Conservation (phyloP, 1,284 basidiomycete genomes). For the Uromyces viciae-fabae region DNA sequence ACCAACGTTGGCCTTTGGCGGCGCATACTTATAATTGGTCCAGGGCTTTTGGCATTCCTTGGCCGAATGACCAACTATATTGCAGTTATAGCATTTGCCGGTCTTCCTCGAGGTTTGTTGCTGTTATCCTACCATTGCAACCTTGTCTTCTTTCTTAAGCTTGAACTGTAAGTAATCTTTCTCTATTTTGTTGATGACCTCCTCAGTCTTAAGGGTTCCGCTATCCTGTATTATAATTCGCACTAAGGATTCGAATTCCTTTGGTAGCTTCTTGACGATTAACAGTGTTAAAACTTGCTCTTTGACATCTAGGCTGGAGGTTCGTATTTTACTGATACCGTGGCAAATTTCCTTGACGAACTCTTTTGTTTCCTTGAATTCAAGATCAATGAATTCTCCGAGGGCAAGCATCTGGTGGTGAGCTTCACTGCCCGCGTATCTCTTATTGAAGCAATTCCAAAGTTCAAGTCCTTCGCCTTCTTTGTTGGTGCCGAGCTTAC, state of each 20-base stretch:
- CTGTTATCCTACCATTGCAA: conserved; percentile 10
- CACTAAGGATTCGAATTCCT: conserved; percentile 6
- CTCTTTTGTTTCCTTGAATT: background rate
- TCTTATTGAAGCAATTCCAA: background rate
- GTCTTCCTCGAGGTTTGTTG: background rate
- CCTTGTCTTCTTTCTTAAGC: background rate
- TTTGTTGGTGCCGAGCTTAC: background rate
- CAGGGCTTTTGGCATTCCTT: background rate
- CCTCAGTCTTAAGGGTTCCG: background rate
- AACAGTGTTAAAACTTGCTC: background rate
- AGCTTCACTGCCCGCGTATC: background rate
- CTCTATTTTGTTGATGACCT: background rate
- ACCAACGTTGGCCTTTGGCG: background rate
- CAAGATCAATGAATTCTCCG: background rate
- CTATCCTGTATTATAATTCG: background rate
- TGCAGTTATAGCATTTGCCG: conserved; percentile 1
- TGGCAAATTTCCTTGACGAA: background rate
- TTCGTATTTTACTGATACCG: background rate
- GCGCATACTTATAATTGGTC: conserved; percentile 14
- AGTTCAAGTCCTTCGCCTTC: background rate
- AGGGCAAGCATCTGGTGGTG: background rate
- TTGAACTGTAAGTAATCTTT: background rate
- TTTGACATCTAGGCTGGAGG: background rate
- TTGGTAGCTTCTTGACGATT: background rate
- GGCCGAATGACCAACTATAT: background rate